Conservation (phyloP, 2,329 filamentous ascomycete species). For the Aureobasidium sp. region DNA sequence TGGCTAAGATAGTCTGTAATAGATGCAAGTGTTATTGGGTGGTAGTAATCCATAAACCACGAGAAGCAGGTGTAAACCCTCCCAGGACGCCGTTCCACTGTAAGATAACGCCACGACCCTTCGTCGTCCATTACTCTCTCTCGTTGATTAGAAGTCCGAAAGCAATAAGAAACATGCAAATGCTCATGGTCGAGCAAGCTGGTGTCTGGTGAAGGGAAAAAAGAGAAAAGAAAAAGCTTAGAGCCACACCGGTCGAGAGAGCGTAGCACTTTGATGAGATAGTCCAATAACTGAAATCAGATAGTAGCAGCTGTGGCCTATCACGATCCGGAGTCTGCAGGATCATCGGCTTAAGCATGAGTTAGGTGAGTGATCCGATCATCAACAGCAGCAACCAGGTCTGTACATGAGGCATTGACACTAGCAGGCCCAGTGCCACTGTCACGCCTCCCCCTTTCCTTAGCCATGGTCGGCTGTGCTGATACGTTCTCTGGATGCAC, state of each 20-base stretch:
- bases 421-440: not conserved
- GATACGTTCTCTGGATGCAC: not conserved
- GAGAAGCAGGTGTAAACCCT: not conserved
- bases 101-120: not conserved
- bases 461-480: not conserved
- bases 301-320: not conserved
- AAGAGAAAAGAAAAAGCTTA: not conserved
- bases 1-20: not conserved
- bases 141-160: not conserved
- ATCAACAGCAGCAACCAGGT: too few species aligned
- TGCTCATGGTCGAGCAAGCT: not conserved
- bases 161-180: not conserved
- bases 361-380: not conserved
- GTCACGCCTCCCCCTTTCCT: not conserved
- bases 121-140: not conserved
- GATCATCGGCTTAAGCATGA: too few species aligned
- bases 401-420: not conserved
- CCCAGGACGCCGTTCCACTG: not conserved
- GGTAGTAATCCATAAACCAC: not conserved
- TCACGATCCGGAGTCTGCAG: not conserved
- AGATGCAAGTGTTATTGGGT: not conserved
- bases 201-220: not conserved
- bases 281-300: not conserved
- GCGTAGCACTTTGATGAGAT: not conserved
- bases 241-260: not conserved